A percentile compares a stretch with the other conserved stretches of the same genome.
Conservation (phyloP, 1,284 basidiomycete genomes). For the Ganoderma sinense region DNA sequence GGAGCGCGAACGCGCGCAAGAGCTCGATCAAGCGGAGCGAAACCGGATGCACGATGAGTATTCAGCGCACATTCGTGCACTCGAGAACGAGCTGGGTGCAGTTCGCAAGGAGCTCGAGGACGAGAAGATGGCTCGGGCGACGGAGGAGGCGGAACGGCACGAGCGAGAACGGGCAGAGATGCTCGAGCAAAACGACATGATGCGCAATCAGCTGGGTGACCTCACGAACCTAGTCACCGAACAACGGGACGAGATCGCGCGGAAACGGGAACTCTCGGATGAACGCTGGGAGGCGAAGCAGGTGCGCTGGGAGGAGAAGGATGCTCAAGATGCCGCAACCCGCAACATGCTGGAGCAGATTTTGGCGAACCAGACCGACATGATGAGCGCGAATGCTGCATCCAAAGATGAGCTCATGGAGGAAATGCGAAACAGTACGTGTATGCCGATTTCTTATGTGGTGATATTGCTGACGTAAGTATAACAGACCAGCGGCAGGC, state of each 20-base stretch:
- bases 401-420: slow-evolving; percentile 46
- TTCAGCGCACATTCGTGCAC: slow-evolving; percentile 58
- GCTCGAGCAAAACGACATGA: slow-evolving; percentile 62
- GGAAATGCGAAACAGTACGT: slow-evolving; percentile 26
- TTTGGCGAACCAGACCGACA: slow-evolving; percentile 56
- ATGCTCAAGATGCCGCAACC: slow-evolving; percentile 58
- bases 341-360: slow-evolving; percentile 65
- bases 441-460: neutral
- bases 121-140: slow-evolving; percentile 62
- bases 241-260: slow-evolving; percentile 61
- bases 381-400: slow-evolving; percentile 58
- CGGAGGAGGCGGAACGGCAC: slow-evolving; percentile 66
- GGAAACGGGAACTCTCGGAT: slow-evolving; percentile 64
- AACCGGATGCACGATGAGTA: slow-evolving; percentile 56
- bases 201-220: slow-evolving; percentile 67
- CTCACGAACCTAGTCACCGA: slow-evolving; percentile 74
- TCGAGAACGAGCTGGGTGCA: slow-evolving; percentile 69
- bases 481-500: slow-evolving; percentile 25
- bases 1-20: slow-evolving; percentile 58
- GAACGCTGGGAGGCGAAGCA: slow-evolving; percentile 66
- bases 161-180: slow-evolving; percentile 64
- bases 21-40: slow-evolving; percentile 56
- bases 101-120: slow-evolving; percentile 60
- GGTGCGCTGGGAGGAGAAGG: slow-evolving; percentile 59
- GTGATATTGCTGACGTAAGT: neutral